phyloP scores from a whole-genome alignment of 2,329 filamentous ascomycete species.

The Nothopassalora personata region DNA sequence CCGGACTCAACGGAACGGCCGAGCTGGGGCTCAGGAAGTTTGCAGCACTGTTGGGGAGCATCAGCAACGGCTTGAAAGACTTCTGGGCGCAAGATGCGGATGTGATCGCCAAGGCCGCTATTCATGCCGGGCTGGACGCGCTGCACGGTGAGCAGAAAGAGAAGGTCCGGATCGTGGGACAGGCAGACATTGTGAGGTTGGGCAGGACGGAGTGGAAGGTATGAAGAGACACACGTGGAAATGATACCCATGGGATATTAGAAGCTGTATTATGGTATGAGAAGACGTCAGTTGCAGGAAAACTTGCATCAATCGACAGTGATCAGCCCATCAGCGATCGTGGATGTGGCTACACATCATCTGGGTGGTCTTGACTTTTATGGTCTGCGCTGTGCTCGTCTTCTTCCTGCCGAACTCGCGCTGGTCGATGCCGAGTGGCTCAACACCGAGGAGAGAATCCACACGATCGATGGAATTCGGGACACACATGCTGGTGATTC shows the following conservation, averaged over 20 bases:
- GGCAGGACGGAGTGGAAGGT: conserved; percentile 52
- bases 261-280: no score
- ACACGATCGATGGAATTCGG: conserved; percentile 50
- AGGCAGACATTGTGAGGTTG: conserved; percentile 59
- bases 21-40: conserved; percentile 56
- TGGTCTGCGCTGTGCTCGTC: conserved; percentile 52
- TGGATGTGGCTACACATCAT: conserved; percentile 38
- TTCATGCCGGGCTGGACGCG: conserved; percentile 51
- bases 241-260: background rate
- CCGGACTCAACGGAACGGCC: conserved; percentile 29
- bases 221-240: conserved; percentile 1
- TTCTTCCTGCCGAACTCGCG: conserved; percentile 55
- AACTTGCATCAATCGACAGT: no score
- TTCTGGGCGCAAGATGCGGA: conserved; percentile 67
- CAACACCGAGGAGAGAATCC: conserved; percentile 44
- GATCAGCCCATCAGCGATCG: background rate
- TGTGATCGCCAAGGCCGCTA: conserved; percentile 64
- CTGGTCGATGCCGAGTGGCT: conserved; percentile 47
- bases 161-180: conserved; percentile 58
- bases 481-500: conserved; percentile 55
- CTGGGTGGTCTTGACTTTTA: conserved; percentile 49
- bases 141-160: conserved; percentile 51
- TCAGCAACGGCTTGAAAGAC: conserved; percentile 55
- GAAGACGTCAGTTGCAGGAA: no score
- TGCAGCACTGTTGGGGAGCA: conserved; percentile 50